These are phyloP conservation scores for Neonectria neomacrospora DNA, from an alignment of 2,329 filamentous ascomycete species.

Conservation along the genomic window DNA sequence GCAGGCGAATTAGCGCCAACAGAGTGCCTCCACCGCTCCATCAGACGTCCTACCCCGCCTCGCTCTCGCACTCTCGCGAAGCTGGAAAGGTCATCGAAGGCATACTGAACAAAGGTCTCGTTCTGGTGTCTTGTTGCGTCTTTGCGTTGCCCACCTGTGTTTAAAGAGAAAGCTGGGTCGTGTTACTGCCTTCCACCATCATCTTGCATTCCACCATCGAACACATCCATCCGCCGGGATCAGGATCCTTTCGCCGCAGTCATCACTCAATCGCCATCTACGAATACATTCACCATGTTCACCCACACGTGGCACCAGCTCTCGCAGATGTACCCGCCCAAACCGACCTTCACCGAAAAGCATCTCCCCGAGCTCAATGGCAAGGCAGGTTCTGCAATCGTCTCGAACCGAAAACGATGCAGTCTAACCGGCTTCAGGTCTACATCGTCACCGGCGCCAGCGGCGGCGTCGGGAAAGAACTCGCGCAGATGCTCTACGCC, in stretches of 20 bases:
- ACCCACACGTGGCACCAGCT: constrained; percentile 1
- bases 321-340: not conserved
- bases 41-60: not conserved
- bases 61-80: not conserved
- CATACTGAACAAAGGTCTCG: not conserved
- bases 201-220: not conserved
- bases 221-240: not conserved
- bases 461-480: constrained; percentile 60
- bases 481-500: constrained; percentile 63
- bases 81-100: not conserved
- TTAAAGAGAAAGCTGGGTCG: not conserved
- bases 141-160: not conserved
- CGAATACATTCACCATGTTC: not conserved
- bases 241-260: not conserved
- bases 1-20: not conserved
- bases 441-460: constrained; percentile 60
- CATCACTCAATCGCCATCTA: not conserved
- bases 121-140: not conserved
- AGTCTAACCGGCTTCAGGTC: constrained; percentile 46
- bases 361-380: constrained; percentile 14
- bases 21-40: not conserved
- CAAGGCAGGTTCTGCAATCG: not conserved
- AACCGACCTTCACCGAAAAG: constrained; percentile 18
- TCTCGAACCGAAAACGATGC: not conserved
- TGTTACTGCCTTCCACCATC: not conserved